Evolutionary conservation across 495 filamentous ascomycete species (phyloP), one percentile per base, ranked within the genome.

Genomic region (Penicillium atrosanguineum): DNA sequence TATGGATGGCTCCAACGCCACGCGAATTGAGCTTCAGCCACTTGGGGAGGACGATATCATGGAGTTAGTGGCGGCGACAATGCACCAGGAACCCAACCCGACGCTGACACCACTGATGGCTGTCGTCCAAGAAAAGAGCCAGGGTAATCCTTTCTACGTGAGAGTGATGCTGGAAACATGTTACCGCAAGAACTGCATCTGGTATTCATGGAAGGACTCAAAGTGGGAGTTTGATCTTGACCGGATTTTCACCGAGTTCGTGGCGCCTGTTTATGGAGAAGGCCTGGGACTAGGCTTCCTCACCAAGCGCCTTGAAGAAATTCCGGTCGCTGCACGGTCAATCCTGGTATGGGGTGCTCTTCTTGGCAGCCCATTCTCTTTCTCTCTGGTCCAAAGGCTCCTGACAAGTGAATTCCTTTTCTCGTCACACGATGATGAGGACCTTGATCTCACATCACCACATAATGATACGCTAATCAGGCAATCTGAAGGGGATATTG

Each of bases 101-200:
- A 64, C 55, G 29, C 50, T 76, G 29, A 75, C 70, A 0, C 73
- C 75, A 6, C 65, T 78, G 12, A 82, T 84, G 9, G 81, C 87
- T 18, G 85, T 92, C 11, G 79, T 95, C 16, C 87, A 91, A 66
- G 89, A 91, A 59, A 91, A 92, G 69, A 88, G 84, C 20, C 76
- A 79, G 14, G 89, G 90, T 0, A 94, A 95, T 60, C 88, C 89
- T 0, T 95, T 95, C 66, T 93, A 92, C 57, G 86, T 95, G 55
- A 82, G 88, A 28, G 88, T 95, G 66, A 92, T 96, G 83, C 79
- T 96, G n/a, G 88, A 87, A 62, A 86, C 87, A 7, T 91, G 88
- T 62, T 85, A 95, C 66, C 83, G 86, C 16, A 95, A 90, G 65
- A 84, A 84, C 57, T 93, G 88, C 61, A 85, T 96, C 46, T 95